Evolutionary conservation across 2,329 filamentous ascomycete genomes (phyloP), one percentile per base, ranked within the genome.

Genomic region (Trichoderma oligosporum): DNA sequence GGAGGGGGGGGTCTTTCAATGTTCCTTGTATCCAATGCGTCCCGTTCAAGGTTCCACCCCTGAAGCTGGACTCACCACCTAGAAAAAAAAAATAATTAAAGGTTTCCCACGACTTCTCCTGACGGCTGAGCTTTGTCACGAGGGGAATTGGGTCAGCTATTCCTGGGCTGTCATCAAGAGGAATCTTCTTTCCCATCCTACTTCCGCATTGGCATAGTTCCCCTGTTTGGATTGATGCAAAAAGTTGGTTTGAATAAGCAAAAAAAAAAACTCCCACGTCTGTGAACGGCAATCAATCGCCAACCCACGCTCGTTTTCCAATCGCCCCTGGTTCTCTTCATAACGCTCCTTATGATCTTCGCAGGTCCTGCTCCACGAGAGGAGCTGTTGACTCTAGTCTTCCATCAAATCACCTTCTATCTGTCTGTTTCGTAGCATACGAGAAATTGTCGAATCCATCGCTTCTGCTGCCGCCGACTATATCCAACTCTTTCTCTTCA

Each of bases 301-400:
- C 65, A 63, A 62, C 58, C 63, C 63, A 69, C 67, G 58, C 64
- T 68, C 65, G 65, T 64, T 70, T 66, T 54, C 59, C 58, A 59
- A 61, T 59, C 67, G 61, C 63, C 63, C 69, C 68, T 70, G 68
- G 63, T 66, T 65, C 39, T 61, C 58, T 61, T 60, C 63, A 61
- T 54, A 31, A 57, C 62, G 64, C 67, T 69, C 67, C 66, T 64
- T 59, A 59, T 59, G 53, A 41, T 52, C 53, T 44, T 62, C 44
- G 35, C 55, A 58, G 24, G 33, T 49, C 47, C 39, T 57, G 51
- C 54, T 62, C 59, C 61, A 62, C 47, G 47, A 48, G 52, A 59
- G 57, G 61, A 62, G 60, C 60, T 60, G 48, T 51, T 41, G 24
- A 22, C 45, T 16, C 38, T 39, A 16, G 41, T 57, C 36, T 36